phyloP scores from a whole-genome alignment of 1,284 basidiomycete genomes.

The Ganoderma resinaceum region DNA sequence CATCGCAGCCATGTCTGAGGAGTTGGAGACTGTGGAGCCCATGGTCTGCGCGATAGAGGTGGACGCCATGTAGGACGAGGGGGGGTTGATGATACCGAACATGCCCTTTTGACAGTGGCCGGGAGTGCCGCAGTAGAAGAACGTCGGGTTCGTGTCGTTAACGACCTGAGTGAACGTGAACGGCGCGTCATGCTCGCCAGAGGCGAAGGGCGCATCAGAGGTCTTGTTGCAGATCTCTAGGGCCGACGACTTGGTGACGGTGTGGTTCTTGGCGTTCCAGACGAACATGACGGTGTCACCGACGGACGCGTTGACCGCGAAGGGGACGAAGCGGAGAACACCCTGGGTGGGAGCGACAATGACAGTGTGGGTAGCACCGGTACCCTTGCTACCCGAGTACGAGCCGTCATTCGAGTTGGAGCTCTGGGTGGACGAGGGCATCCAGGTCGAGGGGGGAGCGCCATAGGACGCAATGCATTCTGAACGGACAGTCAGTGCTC shows the following conservation, averaged over 20 bases:
- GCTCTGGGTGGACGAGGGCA: conserved; percentile 22
- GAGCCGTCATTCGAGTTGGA: conserved; percentile 17
- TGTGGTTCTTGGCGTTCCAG: conserved; percentile 79
- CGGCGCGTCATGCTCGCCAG: conserved; percentile 66
- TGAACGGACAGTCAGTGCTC: conserved; percentile 35
- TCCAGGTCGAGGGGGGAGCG: conserved; percentile 46
- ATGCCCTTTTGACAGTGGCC: conserved; percentile 77
- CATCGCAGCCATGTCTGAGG: conserved; percentile 64
- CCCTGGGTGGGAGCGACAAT: conserved; percentile 79
- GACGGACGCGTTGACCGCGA: conserved; percentile 73
- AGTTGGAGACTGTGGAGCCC: conserved; percentile 51
- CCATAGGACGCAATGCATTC: conserved; percentile 73
- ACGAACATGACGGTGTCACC: conserved; percentile 79
- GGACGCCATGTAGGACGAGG: conserved; percentile 48
- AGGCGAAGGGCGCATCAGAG: conserved; percentile 61
- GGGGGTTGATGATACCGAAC: conserved; percentile 82
- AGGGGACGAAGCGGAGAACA: conserved; percentile 76
- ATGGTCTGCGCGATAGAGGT: conserved; percentile 62
- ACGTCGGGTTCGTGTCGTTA: conserved; percentile 73
- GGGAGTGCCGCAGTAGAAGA: conserved; percentile 75
- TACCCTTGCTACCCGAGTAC: conserved; percentile 45
- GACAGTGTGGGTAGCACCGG: conserved; percentile 71
- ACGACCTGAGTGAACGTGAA: conserved; percentile 74
- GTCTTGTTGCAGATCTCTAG: conserved; percentile 77
- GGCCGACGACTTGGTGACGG: conserved; percentile 75